These are phyloP conservation scores for Microsporum audouinii DNA, from an alignment of 2,329 filamentous ascomycete species.

Conservation along the genomic window DNA sequence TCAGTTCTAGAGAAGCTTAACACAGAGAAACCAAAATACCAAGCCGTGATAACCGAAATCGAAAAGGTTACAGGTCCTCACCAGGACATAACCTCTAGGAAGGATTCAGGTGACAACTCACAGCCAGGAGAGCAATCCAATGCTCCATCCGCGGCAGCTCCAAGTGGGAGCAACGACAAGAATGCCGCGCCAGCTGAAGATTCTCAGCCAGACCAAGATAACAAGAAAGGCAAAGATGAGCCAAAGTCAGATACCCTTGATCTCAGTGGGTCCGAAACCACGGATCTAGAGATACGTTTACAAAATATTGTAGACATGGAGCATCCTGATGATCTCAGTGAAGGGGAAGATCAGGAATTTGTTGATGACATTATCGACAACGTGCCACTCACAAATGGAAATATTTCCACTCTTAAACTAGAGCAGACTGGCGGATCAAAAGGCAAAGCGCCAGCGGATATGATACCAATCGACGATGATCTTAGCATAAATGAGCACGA, in stretches of 20 bases:
- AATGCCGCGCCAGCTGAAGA: constrained; percentile 11
- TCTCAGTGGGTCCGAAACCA: constrained; percentile 1
- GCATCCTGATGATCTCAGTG: constrained; percentile 24
- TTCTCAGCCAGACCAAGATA: background rate
- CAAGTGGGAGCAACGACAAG: background rate
- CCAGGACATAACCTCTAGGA: background rate
- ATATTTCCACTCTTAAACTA: background rate
- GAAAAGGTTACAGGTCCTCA: background rate
- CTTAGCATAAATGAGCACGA: background rate
- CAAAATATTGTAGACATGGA: constrained; percentile 19
- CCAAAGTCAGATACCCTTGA: background rate
- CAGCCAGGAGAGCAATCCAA: background rate
- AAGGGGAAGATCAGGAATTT: constrained; percentile 21
- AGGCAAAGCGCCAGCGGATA: background rate
- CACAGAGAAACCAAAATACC: background rate
- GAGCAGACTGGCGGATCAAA: background rate
- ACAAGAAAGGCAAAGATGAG: background rate
- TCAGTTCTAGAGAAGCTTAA: background rate
- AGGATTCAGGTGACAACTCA: background rate
- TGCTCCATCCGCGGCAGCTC: background rate
- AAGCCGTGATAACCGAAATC: background rate
- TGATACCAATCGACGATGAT: constrained; percentile 2
- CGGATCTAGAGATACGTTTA: constrained; percentile 12
- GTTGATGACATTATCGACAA: constrained; percentile 8
- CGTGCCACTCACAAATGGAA: background rate